phyloP scores from a whole-genome alignment of 2,329 filamentous ascomycete species.

The Diaporthe citrichinensis region DNA sequence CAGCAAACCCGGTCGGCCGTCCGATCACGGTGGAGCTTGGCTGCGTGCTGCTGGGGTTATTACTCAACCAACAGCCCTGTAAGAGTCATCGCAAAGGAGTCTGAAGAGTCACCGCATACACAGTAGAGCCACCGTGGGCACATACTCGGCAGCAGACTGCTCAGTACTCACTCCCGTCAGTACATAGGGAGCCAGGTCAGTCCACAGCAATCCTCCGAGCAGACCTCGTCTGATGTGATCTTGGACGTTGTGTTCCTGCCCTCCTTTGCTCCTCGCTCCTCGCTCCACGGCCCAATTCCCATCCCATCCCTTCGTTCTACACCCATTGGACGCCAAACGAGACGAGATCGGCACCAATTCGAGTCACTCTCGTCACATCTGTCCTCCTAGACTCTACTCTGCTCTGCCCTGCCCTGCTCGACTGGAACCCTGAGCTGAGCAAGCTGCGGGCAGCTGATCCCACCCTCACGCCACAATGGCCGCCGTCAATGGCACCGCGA shows the following conservation, averaged over 20 bases:
- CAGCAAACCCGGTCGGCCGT: conserved; percentile 21
- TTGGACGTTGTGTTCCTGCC: neutral
- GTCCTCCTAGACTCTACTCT: neutral
- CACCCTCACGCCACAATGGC: conserved; percentile 41
- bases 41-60: conserved; percentile 20
- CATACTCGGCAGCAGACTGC: neutral
- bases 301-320: neutral
- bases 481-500: conserved; percentile 41
- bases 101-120: conserved; percentile 19
- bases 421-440: conserved; percentile 26
- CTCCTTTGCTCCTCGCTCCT: neutral
- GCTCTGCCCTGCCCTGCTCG: conserved; percentile 20
- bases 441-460: conserved; percentile 38
- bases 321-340: conserved; percentile 3
- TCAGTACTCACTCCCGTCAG: neutral
- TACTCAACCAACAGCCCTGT: conserved; percentile 30
- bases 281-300: neutral
- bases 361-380: neutral
- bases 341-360: neutral
- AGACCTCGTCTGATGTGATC: conserved; percentile 27
- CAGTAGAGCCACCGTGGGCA: conserved; percentile 21
- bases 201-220: neutral
- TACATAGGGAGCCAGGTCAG: conserved; percentile 20
- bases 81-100: conserved; percentile 22
- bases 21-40: conserved; percentile 30